These are phyloP conservation scores for Vaccinium myrtillus DNA, from an alignment of 148 eudicot species.

Conservation along the genomic window DNA sequence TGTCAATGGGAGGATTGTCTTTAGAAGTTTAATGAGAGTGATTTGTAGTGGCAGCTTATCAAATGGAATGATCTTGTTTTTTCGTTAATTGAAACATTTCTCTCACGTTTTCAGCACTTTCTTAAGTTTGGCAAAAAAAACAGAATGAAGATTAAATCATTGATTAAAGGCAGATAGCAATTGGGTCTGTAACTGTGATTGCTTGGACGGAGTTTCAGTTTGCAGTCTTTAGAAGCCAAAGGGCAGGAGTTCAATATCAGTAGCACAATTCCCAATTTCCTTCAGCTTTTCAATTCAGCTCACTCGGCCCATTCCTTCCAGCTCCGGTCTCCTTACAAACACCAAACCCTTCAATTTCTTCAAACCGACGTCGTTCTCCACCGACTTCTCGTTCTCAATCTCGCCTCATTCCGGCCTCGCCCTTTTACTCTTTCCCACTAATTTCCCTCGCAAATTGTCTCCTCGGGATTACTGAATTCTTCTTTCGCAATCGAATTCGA, in stretches of 20 bases:
- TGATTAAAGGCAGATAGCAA: too few species aligned
- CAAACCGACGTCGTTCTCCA: conserved; percentile 49
- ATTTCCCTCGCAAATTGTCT: conserved; percentile 22
- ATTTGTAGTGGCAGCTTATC: too few species aligned
- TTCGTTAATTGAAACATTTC: too few species aligned
- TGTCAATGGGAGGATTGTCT: too few species aligned
- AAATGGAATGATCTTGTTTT: too few species aligned
- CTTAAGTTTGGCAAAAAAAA: too few species aligned
- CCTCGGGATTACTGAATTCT: conserved; percentile 18
- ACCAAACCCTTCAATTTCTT: conserved; percentile 42
- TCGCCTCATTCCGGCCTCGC: conserved; percentile 48
- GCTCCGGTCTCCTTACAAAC: conserved; percentile 48
- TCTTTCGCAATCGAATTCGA: conserved; percentile 58
- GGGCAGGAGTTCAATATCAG: background rate
- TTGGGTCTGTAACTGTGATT: too few species aligned
- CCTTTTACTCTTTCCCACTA: conserved; percentile 40
- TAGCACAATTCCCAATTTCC: background rate
- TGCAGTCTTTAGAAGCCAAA: background rate
- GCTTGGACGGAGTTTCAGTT: too few species aligned
- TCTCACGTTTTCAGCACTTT: too few species aligned
- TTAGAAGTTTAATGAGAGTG: too few species aligned
- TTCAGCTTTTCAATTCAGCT: conserved; percentile 29
- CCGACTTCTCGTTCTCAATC: conserved; percentile 60
- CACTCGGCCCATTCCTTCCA: conserved; percentile 31
- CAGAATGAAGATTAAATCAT: too few species aligned